Conservation (phyloP, 176 grass and related monocot genomes). For the Oryza brachyantha region DNA sequence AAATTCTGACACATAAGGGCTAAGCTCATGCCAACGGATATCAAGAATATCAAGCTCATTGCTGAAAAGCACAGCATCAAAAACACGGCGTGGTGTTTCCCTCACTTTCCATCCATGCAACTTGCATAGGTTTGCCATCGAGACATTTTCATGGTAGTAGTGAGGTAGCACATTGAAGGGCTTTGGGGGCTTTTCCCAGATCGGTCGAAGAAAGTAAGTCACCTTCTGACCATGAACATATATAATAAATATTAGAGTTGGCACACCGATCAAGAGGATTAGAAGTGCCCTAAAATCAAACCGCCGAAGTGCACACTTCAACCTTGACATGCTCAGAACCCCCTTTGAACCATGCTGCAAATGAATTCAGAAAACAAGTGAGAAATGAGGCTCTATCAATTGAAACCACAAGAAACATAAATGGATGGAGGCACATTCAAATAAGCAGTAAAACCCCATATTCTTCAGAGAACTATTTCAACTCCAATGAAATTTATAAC, state of each 20-base stretch:
- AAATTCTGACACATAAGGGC: slow-evolving; percentile 78
- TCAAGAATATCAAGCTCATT: slow-evolving; percentile 86
- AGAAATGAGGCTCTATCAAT: slow-evolving; percentile 22
- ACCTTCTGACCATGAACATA: slow-evolving; percentile 86
- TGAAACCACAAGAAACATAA: slow-evolving; percentile 12
- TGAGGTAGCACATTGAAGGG: slow-evolving; percentile 70
- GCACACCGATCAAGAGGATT: slow-evolving; percentile 61
- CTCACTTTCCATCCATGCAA: slow-evolving; percentile 81
- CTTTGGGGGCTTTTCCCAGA: slow-evolving; percentile 89
- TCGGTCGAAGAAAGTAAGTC: slow-evolving; percentile 80
- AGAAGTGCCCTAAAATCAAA: slow-evolving; percentile 75
- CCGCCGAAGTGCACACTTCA: slow-evolving; percentile 64
- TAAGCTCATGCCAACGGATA: slow-evolving; percentile 85
- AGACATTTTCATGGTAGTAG: slow-evolving; percentile 75
- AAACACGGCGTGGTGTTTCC: slow-evolving; percentile 71
- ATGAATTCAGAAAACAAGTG: slow-evolving; percentile 18
- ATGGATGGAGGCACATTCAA: neutral
- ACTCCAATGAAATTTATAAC: slow-evolving; percentile 4
- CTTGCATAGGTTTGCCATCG: slow-evolving; percentile 73
- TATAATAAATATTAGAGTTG: slow-evolving; percentile 55
- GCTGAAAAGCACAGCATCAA: slow-evolving; percentile 82
- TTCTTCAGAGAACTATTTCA: slow-evolving; percentile 1
- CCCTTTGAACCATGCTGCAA: slow-evolving; percentile 67
- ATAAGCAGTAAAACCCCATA: neutral
- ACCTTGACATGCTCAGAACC: slow-evolving; percentile 70